Evolutionary conservation across 2,329 filamentous ascomycete genomes (phyloP).

Genomic region (Trichophyton verrucosum): DNA sequence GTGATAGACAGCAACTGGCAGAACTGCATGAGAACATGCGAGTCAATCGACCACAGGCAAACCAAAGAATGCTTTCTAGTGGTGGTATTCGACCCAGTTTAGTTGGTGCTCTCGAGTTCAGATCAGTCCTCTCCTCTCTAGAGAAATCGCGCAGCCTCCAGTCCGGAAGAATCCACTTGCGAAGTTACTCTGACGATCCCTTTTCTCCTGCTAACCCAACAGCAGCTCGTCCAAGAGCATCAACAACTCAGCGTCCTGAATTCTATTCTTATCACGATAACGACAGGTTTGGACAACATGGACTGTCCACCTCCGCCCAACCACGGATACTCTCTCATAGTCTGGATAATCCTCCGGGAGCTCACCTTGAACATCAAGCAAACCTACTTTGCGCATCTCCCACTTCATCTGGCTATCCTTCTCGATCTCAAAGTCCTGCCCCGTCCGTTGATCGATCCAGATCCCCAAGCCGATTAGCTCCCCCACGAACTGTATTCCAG

Average conservation of each 20-base stretch:
- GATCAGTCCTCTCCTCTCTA: slow-evolving; percentile 76
- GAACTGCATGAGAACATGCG: slow-evolving; percentile 93
- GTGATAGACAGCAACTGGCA: slow-evolving; percentile 49
- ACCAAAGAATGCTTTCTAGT: slow-evolving; percentile 57
- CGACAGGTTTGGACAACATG: background rate
- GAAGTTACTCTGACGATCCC: slow-evolving; percentile 57
- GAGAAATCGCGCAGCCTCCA: slow-evolving; percentile 68
- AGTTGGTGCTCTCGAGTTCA: slow-evolving; percentile 85
- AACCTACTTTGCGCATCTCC: slow-evolving; percentile 24
- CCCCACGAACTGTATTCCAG: slow-evolving; percentile 29
- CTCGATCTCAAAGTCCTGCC: slow-evolving; percentile 23
- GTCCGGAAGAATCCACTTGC: slow-evolving; percentile 54
- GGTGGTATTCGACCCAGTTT: slow-evolving; percentile 85
- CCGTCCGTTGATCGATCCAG: slow-evolving; percentile 15
- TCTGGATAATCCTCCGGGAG: background rate
- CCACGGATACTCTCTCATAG: background rate
- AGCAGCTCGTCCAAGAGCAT: background rate
- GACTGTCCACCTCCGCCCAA: background rate
- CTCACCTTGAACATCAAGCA: slow-evolving; percentile 6
- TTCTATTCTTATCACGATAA: background rate
- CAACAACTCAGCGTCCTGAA: slow-evolving; percentile 4
- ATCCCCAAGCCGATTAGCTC: slow-evolving; percentile 33
- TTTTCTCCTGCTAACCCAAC: slow-evolving; percentile 20
- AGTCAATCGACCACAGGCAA: slow-evolving; percentile 55
- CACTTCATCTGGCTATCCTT: slow-evolving; percentile 20